Percentiles rank a stretch among this genome's conserved stretches.
phyloP scores from a whole-genome alignment of 73 alveolate genomes.

The Blepharisma japonicum region DNA sequence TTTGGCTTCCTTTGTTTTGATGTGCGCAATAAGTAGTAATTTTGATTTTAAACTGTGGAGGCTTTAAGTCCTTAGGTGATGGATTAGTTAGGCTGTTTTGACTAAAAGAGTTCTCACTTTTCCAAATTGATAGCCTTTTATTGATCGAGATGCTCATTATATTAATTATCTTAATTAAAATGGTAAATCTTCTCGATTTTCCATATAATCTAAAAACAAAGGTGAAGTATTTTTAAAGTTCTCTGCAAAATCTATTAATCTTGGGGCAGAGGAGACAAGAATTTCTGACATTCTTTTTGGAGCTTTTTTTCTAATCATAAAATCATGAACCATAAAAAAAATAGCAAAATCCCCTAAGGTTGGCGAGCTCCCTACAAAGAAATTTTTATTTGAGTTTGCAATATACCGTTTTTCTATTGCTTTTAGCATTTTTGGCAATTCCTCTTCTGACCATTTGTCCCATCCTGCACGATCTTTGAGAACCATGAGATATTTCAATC shows the following conservation, averaged over 20 bases:
- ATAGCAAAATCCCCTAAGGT: neutral
- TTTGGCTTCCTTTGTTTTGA: too few relatives aligned
- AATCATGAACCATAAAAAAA: slow-evolving; percentile 7
- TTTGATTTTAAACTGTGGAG: too few relatives aligned
- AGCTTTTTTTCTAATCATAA: neutral
- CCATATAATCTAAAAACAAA: neutral
- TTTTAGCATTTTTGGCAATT: neutral
- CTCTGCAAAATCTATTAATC: slow-evolving; percentile 5
- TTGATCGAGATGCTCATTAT: too few relatives aligned
- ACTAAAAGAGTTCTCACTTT: too few relatives aligned
- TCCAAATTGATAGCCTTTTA: too few relatives aligned
- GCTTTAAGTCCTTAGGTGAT: too few relatives aligned
- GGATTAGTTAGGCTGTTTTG: too few relatives aligned
- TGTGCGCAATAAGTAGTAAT: too few relatives aligned
- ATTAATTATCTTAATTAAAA: neutral
- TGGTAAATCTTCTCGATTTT: neutral
- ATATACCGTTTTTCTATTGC: neutral
- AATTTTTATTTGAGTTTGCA: neutral
- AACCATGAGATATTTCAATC: neutral
- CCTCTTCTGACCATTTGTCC: neutral
- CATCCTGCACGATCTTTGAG: slow-evolving; percentile 5
- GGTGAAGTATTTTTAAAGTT: slow-evolving; percentile 7
- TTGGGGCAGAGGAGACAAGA: neutral
- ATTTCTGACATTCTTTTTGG: neutral
- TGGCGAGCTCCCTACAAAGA: slow-evolving; percentile 17